Evolutionary conservation across 1,139 yeast genomes (phyloP).

Genomic region (Kodamaea arcana): DNA sequence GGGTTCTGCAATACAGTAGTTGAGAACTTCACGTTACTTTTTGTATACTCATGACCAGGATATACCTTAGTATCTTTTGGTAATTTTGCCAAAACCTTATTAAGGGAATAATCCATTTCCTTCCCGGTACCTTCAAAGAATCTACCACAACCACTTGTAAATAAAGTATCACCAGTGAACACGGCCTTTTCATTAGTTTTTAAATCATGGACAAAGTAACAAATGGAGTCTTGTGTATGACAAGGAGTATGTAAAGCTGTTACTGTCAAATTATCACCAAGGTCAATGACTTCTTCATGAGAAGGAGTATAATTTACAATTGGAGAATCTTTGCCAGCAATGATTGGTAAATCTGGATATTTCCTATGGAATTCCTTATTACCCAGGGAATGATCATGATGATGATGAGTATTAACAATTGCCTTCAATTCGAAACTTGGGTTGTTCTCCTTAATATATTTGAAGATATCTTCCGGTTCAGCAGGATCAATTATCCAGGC

Average conservation of each 20-base stretch:
- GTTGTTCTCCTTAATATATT: conserved; percentile 22
- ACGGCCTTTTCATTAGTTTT: conserved; percentile 64
- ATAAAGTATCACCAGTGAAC: conserved; percentile 93
- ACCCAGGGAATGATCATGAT: conserved; percentile 92
- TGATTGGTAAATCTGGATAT: conserved; percentile 60
- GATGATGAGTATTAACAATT: conserved; percentile 94
- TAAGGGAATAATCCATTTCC: conserved; percentile 75
- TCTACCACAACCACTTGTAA: conserved; percentile 93
- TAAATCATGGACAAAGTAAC: conserved; percentile 70
- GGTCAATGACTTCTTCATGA: conserved; percentile 54
- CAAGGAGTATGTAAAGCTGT: conserved; percentile 94
- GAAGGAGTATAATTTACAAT: conserved; percentile 64
- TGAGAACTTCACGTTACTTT: conserved; percentile 74
- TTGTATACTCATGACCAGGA: conserved; percentile 96
- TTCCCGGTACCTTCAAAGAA: conserved; percentile 87
- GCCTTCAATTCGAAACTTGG: conserved; percentile 50
- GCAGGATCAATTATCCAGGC: conserved; percentile 95
- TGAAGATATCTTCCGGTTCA: conserved; percentile 56
- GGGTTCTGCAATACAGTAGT: conserved; percentile 53
- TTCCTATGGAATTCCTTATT: conserved; percentile 45
- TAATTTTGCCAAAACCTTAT: conserved; percentile 50
- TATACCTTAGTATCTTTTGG: conserved; percentile 71
- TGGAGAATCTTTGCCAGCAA: conserved; percentile 83
- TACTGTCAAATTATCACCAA: conserved; percentile 64
- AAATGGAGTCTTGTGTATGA: conserved; percentile 93